Evolutionary conservation across 495 filamentous ascomycete genomes (phyloP).

Genomic region (Aspergillus avenaceus): DNA sequence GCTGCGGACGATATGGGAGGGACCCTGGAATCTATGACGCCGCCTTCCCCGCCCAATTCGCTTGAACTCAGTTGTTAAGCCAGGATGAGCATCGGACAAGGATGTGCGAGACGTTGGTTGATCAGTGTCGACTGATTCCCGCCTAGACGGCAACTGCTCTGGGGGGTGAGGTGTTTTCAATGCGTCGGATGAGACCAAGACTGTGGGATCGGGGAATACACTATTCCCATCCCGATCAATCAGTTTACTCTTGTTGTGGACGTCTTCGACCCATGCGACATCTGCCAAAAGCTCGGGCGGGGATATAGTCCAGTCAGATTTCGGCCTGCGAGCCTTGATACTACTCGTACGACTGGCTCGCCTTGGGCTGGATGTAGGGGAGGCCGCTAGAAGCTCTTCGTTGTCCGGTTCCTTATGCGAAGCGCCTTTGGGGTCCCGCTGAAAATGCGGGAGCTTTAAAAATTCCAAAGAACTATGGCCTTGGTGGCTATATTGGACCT

Average conservation of each 20-base stretch:
- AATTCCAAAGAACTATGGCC: constrained; percentile 45
- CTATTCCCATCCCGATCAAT: constrained; percentile 68
- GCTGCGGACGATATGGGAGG: constrained; percentile 21
- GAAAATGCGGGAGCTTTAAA: constrained; percentile 53
- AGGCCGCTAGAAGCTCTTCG: constrained; percentile 21
- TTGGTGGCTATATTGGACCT: constrained; percentile 39
- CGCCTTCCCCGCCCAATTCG: constrained; percentile 32
- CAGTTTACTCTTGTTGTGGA: constrained; percentile 66
- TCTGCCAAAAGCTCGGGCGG: constrained; percentile 82
- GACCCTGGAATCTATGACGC: constrained; percentile 23
- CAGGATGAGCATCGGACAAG: constrained; percentile 25
- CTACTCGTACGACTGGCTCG: constrained; percentile 32
- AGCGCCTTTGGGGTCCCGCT: constrained; percentile 21
- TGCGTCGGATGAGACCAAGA: constrained; percentile 19
- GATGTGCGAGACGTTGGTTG: constrained; percentile 27
- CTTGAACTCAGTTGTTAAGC: constrained; percentile 26
- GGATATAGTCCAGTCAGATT: constrained; percentile 74
- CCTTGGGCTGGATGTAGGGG: constrained; percentile 32
- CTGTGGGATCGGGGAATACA: constrained; percentile 52
- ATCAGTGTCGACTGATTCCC: constrained; percentile 11
- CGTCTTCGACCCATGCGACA: constrained; percentile 78
- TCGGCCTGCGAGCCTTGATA: constrained; percentile 55
- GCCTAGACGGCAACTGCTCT: constrained; percentile 13
- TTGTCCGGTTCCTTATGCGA: constrained; percentile 18
- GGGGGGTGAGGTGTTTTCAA: constrained; percentile 9